These are phyloP conservation scores for Cucumis hystrix DNA, from an alignment of 306 rosid species.

Conservation along the genomic window DNA sequence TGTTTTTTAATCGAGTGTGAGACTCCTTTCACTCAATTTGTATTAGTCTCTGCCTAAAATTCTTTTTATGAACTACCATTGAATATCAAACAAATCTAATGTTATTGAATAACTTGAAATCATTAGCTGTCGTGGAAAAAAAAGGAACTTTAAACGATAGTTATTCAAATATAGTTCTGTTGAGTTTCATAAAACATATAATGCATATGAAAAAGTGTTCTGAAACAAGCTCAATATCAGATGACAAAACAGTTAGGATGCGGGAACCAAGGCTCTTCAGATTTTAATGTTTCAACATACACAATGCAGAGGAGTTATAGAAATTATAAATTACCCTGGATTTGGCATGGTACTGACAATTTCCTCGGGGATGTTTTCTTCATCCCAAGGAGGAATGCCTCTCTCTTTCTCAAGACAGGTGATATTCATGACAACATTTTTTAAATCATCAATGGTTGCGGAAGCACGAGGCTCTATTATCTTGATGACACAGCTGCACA, in stretches of 20 bases:
- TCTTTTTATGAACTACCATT: background rate
- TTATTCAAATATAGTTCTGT: background rate
- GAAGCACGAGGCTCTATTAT: constrained; percentile 76
- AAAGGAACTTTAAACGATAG: background rate
- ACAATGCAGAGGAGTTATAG: background rate
- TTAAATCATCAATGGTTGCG: constrained; percentile 64
- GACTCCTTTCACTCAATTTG: background rate
- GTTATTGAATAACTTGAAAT: background rate
- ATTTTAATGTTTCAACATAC: background rate
- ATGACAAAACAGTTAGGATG: background rate
- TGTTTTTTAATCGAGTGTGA: background rate
- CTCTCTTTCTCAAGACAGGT: constrained; percentile 59
- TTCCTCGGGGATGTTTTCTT: constrained; percentile 88
- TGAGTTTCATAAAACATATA: background rate
- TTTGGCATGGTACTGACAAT: constrained; percentile 63
- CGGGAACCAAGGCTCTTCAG: background rate
- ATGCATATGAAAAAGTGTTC: background rate
- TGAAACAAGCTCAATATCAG: background rate
- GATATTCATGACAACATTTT: constrained; percentile 51
- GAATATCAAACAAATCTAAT: background rate
- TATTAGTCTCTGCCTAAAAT: background rate
- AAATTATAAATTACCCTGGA: constrained; percentile 51
- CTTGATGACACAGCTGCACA: constrained; percentile 84
- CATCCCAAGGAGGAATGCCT: constrained; percentile 62
- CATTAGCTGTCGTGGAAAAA: background rate